Evolutionary conservation across 1,284 basidiomycete species (phyloP).

Genomic region (Hypsizygus ulmarius): DNA sequence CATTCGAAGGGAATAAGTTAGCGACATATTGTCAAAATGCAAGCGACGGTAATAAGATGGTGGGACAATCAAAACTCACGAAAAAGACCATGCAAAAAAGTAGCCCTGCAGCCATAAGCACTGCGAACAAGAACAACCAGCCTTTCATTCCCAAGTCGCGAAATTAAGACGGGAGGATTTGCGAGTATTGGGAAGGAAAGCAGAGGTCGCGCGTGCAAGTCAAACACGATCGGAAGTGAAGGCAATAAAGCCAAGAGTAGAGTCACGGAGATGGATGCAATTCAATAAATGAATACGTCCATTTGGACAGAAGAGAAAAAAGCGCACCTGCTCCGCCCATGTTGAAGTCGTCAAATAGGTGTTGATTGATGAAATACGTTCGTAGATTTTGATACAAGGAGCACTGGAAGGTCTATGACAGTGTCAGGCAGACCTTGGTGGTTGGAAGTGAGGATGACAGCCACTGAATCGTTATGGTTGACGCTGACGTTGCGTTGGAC

Average conservation of each 20-base stretch:
- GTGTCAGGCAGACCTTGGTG: constrained; percentile 4
- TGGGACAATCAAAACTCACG: constrained; percentile 52
- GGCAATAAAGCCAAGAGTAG: background rate
- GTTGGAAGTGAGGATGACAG: constrained; percentile 6
- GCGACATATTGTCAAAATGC: background rate
- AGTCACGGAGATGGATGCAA: constrained; percentile 32
- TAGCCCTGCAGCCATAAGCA: constrained; percentile 89
- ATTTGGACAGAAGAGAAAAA: constrained; percentile 8
- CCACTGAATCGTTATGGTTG: constrained; percentile 12
- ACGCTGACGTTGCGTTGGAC: constrained; percentile 13
- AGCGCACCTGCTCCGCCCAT: constrained; percentile 28
- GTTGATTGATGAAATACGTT: constrained; percentile 5
- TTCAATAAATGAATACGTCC: constrained; percentile 6
- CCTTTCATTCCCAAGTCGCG: constrained; percentile 42
- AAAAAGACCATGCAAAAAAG: constrained; percentile 99
- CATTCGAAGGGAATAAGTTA: background rate
- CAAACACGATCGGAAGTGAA: too few relatives aligned
- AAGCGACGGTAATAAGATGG: background rate
- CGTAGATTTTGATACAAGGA: constrained; percentile 1
- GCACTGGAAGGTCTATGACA: background rate
- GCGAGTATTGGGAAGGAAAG: background rate
- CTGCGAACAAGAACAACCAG: constrained; percentile 93
- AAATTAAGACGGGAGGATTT: background rate
- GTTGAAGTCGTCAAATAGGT: constrained; percentile 15
- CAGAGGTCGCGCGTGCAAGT: background rate